Conservation (phyloP, 371 early-diverging fungal genomes). For the Synchytrium microbalum region DNA sequence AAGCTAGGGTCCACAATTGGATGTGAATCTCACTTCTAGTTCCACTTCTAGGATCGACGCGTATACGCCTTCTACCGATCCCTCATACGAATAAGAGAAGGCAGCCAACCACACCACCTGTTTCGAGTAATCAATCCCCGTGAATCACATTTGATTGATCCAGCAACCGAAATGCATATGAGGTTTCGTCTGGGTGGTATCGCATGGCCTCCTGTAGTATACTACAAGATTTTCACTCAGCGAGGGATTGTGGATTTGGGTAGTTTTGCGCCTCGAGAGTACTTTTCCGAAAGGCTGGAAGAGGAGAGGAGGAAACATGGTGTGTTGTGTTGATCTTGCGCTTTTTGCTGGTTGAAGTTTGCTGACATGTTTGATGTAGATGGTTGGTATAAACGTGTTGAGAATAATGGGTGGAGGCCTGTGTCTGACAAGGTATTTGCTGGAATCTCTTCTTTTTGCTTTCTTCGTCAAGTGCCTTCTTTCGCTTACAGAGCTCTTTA, state of each 20-base stretch:
- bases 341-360: background rate
- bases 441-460: too few species aligned
- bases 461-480: too few species aligned
- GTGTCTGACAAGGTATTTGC: conserved; percentile 32
- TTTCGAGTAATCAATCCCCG: conserved; percentile 43
- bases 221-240: conserved; percentile 46
- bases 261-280: conserved; percentile 43
- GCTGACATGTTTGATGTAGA: conserved; percentile 7
- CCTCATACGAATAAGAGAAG: conserved; percentile 35
- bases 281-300: conserved; percentile 19
- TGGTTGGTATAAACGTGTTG: conserved; percentile 42
- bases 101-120: conserved; percentile 30
- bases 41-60: conserved; percentile 20
- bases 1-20: too few species aligned
- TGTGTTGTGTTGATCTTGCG: background rate
- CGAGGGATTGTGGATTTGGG: conserved; percentile 38
- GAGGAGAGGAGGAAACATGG: background rate
- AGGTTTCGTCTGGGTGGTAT: conserved; percentile 47
- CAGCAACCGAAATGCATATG: conserved; percentile 32
- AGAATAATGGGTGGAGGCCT: conserved; percentile 49
- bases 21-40: too few species aligned
- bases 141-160: conserved; percentile 40
- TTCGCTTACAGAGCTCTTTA: too few species aligned
- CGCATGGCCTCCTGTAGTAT: conserved; percentile 41
- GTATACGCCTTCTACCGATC: conserved; percentile 38